These are phyloP conservation scores for Calonectria pteridis DNA, from an alignment of 2,329 filamentous ascomycete genomes.

Conservation along the genomic window DNA sequence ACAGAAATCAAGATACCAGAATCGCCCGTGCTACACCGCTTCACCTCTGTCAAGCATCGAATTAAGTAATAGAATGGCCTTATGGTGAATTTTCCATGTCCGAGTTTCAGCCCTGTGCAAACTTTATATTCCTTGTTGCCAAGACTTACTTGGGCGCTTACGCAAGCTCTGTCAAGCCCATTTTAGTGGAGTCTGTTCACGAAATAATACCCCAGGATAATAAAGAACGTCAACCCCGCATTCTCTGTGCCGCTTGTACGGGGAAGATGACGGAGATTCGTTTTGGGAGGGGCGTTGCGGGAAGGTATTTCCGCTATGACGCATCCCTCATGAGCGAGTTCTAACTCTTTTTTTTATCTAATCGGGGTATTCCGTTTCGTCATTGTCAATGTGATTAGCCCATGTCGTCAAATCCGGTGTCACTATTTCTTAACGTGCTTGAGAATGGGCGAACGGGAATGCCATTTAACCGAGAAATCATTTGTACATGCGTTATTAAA, in stretches of 20 bases:
- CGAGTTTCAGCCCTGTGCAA: not conserved
- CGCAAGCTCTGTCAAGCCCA: not conserved
- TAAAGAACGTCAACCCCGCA: not conserved
- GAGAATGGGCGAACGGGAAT: not conserved
- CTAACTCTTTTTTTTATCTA: not conserved
- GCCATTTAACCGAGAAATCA: not conserved
- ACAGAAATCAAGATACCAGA: no score
- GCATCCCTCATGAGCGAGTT: not conserved
- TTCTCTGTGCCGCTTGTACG: not conserved
- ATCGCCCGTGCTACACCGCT: not conserved
- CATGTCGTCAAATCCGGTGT: not conserved
- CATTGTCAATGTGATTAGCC: not conserved
- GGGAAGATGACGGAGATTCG: not conserved
- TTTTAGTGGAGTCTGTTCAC: not conserved
- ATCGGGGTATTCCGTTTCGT: not conserved
- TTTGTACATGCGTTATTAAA: not conserved
- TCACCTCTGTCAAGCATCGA: not conserved
- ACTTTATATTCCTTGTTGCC: not conserved
- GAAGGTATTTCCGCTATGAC: not conserved
- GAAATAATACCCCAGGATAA: not conserved
- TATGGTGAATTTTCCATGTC: not conserved
- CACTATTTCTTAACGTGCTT: not conserved
- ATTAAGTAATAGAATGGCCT: not conserved
- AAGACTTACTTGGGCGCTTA: not conserved
- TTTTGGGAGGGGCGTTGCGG: not conserved